Evolutionary conservation across 2,329 filamentous ascomycete genomes (phyloP).

Genomic region (Periconia macrospinosa): DNA sequence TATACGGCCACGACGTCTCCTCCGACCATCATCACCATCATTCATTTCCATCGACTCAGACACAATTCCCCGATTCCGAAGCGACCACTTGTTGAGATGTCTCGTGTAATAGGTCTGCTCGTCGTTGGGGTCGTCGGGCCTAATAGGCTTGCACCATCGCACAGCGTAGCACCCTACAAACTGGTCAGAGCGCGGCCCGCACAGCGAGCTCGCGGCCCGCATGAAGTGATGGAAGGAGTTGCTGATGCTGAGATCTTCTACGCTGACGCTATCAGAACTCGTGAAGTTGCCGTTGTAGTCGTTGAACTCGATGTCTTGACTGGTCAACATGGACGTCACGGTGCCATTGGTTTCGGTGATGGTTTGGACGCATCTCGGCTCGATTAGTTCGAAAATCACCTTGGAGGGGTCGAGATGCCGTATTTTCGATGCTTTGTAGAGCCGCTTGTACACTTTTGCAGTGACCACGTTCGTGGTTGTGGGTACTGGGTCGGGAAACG

Average conservation of each 20-base stretch:
- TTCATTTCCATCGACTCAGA: neutral
- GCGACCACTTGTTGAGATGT: neutral
- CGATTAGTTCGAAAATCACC: neutral
- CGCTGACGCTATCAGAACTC: neutral
- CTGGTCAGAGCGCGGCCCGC: neutral
- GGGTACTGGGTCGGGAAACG: neutral
- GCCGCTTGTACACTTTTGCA: neutral
- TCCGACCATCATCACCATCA: neutral
- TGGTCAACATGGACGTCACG: too few relatives aligned
- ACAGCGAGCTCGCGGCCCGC: neutral
- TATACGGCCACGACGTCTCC: neutral
- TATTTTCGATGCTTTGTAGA: neutral
- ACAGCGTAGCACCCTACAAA: neutral
- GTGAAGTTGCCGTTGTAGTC: neutral
- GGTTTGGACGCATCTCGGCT: neutral
- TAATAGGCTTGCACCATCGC: neutral
- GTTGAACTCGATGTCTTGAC: neutral
- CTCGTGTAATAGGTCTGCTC: too few relatives aligned
- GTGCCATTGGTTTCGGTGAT: too few relatives aligned
- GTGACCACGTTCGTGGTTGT: neutral
- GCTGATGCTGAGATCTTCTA: neutral
- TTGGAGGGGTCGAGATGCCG: neutral
- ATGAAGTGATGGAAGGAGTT: neutral
- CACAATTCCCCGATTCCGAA: neutral
- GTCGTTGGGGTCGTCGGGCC: too few relatives aligned